Evolutionary conservation across 306 rosid species (phyloP), one percentile per base, ranked within the genome.

Genomic region (Casuarina equisetifolia): DNA sequence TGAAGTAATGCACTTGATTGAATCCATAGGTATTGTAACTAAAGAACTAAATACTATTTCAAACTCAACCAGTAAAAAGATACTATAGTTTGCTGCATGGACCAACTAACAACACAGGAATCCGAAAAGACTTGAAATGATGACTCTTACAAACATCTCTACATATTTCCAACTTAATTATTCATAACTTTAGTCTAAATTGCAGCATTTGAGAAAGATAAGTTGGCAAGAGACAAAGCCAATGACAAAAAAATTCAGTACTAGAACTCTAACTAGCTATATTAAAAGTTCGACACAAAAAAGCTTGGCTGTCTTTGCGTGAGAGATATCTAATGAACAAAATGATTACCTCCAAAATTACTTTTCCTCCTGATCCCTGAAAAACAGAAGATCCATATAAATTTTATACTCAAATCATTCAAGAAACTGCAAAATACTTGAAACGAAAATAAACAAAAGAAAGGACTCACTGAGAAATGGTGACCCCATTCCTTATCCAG

Each of bases 401-500:
- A 38, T 9, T 39, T 15, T 3, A 66, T 16, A 40, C 32, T 39
- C 7, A 40, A 66, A 15, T 38, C 48, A 39, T 17, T 39, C 12
- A 64, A 39, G 70, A 40, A 78, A 74, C 80, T 25, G 49, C 57
- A 75, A 64, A 73, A 63, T 9, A 64, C 46, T 78, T 57, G 71
- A 32, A 32, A 70, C 59, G 12, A 76, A 55, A 40, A 42, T 17
- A 45, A 42, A 48, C 55, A 76, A 20, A 75, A 44, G 10, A 5
- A 25, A 51, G 45, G 3, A 86, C 99, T 92, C 84, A 92, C 97
- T 36, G 84, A 87, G 84, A 95, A 95, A 79, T 89, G 89, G 63
- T 79, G 87, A 40, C 97, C 97, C 97, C 97, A 92, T 80, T 95
- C 99, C 86, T 95, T 92, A 82, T 92, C 99, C 93, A 92, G 84